Conservation (phyloP, 208 protist genomes). For the Porcisia deanei region DNA sequence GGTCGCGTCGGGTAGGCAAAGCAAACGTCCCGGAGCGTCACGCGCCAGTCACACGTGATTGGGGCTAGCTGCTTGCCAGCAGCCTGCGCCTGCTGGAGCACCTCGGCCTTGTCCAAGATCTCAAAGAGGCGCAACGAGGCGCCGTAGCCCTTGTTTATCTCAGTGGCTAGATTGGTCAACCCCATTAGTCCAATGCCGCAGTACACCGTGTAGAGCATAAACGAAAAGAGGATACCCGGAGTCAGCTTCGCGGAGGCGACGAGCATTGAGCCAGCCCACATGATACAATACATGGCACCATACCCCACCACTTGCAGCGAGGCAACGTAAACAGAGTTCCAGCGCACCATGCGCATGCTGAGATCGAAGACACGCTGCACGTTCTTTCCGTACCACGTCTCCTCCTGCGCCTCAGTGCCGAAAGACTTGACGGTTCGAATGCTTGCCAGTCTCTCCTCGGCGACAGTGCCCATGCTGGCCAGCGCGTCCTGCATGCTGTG, state of each 20-base stretch:
- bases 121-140: slow-evolving; percentile 82
- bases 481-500: slow-evolving; percentile 81
- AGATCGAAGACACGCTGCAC: slow-evolving; percentile 69
- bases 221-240: slow-evolving; percentile 86
- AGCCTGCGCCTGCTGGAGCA: slow-evolving; percentile 35
- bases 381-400: slow-evolving; percentile 74
- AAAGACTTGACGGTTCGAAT: slow-evolving; percentile 88
- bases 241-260: slow-evolving; percentile 74
- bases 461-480: slow-evolving; percentile 74
- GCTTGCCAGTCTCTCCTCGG: slow-evolving; percentile 80
- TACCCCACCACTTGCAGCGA: slow-evolving; percentile 86
- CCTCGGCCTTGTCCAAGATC: slow-evolving; percentile 72
- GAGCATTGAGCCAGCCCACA: slow-evolving; percentile 89
- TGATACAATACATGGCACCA: slow-evolving; percentile 81
- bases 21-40: slow-evolving; percentile 65
- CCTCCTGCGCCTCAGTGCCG: slow-evolving; percentile 61
- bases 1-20: slow-evolving; percentile 89
- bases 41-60: slow-evolving; percentile 49
- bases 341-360: slow-evolving; percentile 71
- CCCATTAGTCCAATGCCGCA: slow-evolving; percentile 86
- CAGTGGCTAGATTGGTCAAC: slow-evolving; percentile 78
- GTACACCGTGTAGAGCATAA: slow-evolving; percentile 91
- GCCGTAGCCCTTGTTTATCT: slow-evolving; percentile 89
- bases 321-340: slow-evolving; percentile 75
- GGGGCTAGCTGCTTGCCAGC: slow-evolving; percentile 49